phyloP scores from a whole-genome alignment of 2,329 filamentous ascomycete genomes.

The Teratosphaeria destructans region DNA sequence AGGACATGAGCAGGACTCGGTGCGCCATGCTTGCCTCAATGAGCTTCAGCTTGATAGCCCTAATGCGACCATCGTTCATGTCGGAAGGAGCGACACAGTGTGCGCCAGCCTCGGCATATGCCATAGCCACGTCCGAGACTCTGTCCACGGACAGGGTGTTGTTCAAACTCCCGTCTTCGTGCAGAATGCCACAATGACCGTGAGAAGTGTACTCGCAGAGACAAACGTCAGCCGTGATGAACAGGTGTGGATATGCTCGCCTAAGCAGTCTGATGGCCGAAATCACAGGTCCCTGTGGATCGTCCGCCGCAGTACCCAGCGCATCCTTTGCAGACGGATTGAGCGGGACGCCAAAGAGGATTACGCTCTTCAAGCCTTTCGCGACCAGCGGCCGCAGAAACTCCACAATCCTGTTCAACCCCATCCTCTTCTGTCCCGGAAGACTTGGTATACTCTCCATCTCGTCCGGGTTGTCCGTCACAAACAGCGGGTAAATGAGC shows the following conservation, averaged over 20 bases:
- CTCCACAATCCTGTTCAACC: slow-evolving; percentile 73
- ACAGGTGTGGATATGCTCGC: slow-evolving; percentile 77
- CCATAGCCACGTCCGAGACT: slow-evolving; percentile 93
- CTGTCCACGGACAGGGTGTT: slow-evolving; percentile 88
- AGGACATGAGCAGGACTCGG: slow-evolving; percentile 88
- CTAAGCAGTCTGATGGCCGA: slow-evolving; percentile 74
- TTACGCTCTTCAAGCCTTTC: slow-evolving; percentile 86
- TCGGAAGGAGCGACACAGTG: slow-evolving; percentile 96
- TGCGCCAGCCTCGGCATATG: slow-evolving; percentile 89
- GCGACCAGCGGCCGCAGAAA: slow-evolving; percentile 78
- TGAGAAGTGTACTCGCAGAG: slow-evolving; percentile 98
- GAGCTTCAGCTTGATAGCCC: slow-evolving; percentile 94
- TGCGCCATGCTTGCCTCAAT: slow-evolving; percentile 92
- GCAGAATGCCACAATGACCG: slow-evolving; percentile 91
- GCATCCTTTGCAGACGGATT: slow-evolving; percentile 75
- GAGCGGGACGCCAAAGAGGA: slow-evolving; percentile 89
- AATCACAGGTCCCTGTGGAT: slow-evolving; percentile 86
- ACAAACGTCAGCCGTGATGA: slow-evolving; percentile 87
- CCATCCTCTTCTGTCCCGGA: slow-evolving; percentile 79
- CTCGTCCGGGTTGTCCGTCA: slow-evolving; percentile 89
- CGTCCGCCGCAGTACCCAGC: slow-evolving; percentile 82
- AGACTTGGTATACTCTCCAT: slow-evolving; percentile 83
- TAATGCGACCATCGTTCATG: slow-evolving; percentile 97
- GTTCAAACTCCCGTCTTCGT: slow-evolving; percentile 86
- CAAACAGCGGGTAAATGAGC: slow-evolving; percentile 96